phyloP scores from a whole-genome alignment of 2,329 filamentous ascomycete genomes.

The Uncinocarpus reesii region DNA sequence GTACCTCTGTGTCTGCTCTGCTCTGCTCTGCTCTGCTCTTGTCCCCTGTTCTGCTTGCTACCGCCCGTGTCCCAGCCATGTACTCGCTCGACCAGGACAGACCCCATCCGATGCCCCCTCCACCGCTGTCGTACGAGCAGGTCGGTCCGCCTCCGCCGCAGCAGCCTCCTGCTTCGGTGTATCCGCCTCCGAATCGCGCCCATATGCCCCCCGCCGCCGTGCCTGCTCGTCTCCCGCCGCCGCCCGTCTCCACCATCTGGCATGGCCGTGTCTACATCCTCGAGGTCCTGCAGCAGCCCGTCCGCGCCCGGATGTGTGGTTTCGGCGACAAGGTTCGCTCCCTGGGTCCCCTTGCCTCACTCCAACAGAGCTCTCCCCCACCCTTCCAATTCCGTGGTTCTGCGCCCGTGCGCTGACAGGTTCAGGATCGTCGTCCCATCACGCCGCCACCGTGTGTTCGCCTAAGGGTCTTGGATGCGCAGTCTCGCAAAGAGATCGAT shows the following conservation, averaged over 20 bases:
- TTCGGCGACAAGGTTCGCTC: slow-evolving; percentile 83
- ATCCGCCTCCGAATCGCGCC: slow-evolving; percentile 23
- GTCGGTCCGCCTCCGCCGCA: background rate
- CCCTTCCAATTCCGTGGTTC: too few relatives aligned
- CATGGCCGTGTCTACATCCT: slow-evolving; percentile 48
- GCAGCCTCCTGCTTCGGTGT: background rate
- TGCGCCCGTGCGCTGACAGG: background rate
- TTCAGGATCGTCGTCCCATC: slow-evolving; percentile 82
- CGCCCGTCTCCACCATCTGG: slow-evolving; percentile 32
- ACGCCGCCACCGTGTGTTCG: slow-evolving; percentile 89
- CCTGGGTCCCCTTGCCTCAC: background rate
- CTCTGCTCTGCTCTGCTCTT: too few relatives aligned
- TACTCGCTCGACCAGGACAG: background rate
- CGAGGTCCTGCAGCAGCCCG: slow-evolving; percentile 78
- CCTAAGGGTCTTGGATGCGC: slow-evolving; percentile 64
- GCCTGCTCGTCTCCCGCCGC: slow-evolving; percentile 24
- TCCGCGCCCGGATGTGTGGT: slow-evolving; percentile 92
- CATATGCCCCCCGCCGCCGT: slow-evolving; percentile 25
- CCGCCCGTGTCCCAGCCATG: too few relatives aligned
- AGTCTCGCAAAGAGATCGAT: slow-evolving; percentile 70
- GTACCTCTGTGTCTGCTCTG: too few relatives aligned
- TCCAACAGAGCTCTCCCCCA: background rate
- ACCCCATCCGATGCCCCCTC: slow-evolving; percentile 22
- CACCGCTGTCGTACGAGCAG: background rate
- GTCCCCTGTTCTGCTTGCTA: too few relatives aligned